phyloP scores from a whole-genome alignment of 768 basidiomycete species.

The Pleurotus sapidus region DNA sequence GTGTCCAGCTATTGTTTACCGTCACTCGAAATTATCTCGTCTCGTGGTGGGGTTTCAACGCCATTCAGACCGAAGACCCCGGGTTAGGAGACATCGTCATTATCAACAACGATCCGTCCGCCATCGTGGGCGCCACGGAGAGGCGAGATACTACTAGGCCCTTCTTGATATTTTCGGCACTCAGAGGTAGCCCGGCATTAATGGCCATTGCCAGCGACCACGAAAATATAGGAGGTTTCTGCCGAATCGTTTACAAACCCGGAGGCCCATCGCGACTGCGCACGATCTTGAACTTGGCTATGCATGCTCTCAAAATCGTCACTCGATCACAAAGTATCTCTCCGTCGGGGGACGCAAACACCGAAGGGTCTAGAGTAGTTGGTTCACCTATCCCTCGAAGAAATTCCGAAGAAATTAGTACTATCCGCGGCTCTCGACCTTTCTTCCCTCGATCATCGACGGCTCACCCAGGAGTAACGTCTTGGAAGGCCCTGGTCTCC shows the following conservation, averaged over 20 bases:
- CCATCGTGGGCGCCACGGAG: slow-evolving; percentile 55
- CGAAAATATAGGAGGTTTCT: slow-evolving; percentile 82
- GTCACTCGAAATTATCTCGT: slow-evolving; percentile 66
- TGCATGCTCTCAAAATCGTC: slow-evolving; percentile 54
- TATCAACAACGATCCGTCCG: slow-evolving; percentile 72
- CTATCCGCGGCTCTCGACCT: slow-evolving; percentile 29
- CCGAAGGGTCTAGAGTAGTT: slow-evolving; percentile 3
- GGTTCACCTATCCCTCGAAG: slow-evolving; percentile 27
- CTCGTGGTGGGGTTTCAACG: slow-evolving; percentile 74
- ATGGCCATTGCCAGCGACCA: slow-evolving; percentile 67
- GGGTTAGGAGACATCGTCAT: slow-evolving; percentile 71
- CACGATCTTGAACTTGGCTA: slow-evolving; percentile 58
- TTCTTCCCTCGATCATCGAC: slow-evolving; percentile 55
- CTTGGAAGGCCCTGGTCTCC: slow-evolving; percentile 32
- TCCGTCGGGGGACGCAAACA: slow-evolving; percentile 12
- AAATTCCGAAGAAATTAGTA: slow-evolving; percentile 45
- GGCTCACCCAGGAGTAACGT: slow-evolving; percentile 32
- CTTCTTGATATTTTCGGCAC: slow-evolving; percentile 73
- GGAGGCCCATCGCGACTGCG: slow-evolving; percentile 78
- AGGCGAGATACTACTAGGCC: slow-evolving; percentile 56
- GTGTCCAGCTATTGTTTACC: slow-evolving; percentile 62
- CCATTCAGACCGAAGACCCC: slow-evolving; percentile 32
- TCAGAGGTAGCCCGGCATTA: slow-evolving; percentile 61
- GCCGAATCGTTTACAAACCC: slow-evolving; percentile 88
- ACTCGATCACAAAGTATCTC: slow-evolving; percentile 23